Percentiles rank a stretch among this genome's conserved stretches.
phyloP scores from a whole-genome alignment of 345 rosid species.

The Abelmoschus esculentus region DNA sequence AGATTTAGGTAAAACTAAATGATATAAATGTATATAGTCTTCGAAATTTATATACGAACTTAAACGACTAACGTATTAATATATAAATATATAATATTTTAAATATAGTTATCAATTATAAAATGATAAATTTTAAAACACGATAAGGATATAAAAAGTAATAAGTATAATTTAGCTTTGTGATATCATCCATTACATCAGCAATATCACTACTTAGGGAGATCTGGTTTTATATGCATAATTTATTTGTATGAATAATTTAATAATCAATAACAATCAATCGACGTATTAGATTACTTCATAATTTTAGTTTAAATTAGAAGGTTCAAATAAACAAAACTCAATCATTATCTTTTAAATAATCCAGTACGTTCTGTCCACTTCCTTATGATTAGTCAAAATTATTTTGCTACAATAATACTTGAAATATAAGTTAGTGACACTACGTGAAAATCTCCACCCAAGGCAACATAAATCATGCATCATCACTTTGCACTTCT shows the following conservation, averaged over 20 bases:
- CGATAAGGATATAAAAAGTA: not conserved
- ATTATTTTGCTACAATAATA: not conserved
- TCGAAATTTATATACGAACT: no score
- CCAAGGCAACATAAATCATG: not conserved
- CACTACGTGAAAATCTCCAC: not conserved
- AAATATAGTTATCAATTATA: no score
- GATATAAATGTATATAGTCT: no score
- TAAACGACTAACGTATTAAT: no score
- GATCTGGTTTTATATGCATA: not conserved
- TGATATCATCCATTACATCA: not conserved
- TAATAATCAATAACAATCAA: not conserved
- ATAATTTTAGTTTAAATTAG: not conserved
- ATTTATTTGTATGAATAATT: not conserved
- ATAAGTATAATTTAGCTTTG: not conserved
- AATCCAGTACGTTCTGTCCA: not conserved
- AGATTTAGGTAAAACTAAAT: no score
- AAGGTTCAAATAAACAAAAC: not conserved
- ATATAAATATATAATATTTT: no score
- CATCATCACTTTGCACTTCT: not conserved
- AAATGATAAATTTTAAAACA: no score
- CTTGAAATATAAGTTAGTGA: not conserved
- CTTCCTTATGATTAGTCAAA: not conserved
- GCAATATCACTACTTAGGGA: not conserved
- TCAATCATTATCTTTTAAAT: not conserved
- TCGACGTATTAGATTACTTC: not conserved